These are phyloP conservation scores for Metschnikowia drakensbergensis DNA, from an alignment of 805 yeast species.

Conservation along the genomic window DNA sequence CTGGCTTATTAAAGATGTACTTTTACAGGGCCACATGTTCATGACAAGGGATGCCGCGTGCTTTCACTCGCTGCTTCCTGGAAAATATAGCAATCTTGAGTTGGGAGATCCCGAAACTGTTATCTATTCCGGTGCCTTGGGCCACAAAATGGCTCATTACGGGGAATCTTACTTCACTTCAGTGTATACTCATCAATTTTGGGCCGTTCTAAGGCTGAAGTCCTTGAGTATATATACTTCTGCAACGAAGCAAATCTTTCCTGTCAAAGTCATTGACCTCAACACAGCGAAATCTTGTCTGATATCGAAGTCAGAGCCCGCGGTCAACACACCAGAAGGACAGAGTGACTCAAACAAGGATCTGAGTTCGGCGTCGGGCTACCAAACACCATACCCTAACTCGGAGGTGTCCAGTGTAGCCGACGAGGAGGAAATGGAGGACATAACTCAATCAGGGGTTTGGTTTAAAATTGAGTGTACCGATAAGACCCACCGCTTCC, in stretches of 20 bases:
- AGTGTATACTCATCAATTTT: conserved; percentile 50
- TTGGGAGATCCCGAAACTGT: conserved; percentile 14
- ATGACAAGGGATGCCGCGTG: conserved; percentile 61
- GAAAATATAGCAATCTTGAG: conserved; percentile 12
- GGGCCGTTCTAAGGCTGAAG: conserved; percentile 75
- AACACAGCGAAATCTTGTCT: conserved; percentile 60
- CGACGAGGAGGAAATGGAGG: conserved; percentile 23
- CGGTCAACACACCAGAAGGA: neutral
- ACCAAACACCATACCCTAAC: conserved; percentile 2
- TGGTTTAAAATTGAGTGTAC: conserved; percentile 62
- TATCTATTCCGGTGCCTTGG: conserved; percentile 36
- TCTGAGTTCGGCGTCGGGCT: neutral
- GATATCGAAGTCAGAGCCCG: conserved; percentile 26
- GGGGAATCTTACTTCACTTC: conserved; percentile 36
- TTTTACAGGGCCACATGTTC: conserved; percentile 81
- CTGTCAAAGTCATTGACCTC: conserved; percentile 70
- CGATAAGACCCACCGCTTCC: conserved; percentile 56
- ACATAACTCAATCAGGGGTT: conserved; percentile 27
- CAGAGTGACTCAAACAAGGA: neutral
- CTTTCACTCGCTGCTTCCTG: conserved; percentile 77
- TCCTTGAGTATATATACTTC: conserved; percentile 64
- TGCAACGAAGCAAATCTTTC: conserved; percentile 83
- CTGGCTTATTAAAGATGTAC: conserved; percentile 79
- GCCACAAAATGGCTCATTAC: conserved; percentile 36
- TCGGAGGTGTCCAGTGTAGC: conserved; percentile 15